These are phyloP conservation scores for Thinopyrum elongatum DNA, from an alignment of 176 grass and related monocot genomes.

Conservation along the genomic window DNA sequence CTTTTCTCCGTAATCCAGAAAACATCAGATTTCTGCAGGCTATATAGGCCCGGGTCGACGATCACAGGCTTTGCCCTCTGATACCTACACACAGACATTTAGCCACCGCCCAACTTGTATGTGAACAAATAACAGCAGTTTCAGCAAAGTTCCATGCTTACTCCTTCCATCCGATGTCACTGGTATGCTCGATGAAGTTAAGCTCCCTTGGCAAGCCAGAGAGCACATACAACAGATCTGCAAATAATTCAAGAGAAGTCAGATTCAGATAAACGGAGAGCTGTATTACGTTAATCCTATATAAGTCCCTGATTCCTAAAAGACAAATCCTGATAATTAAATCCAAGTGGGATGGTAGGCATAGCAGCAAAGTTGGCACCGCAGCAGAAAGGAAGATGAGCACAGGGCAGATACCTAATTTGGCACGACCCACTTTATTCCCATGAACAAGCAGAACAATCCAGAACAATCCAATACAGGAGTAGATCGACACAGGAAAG, in stretches of 20 bases:
- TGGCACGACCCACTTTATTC: conserved; percentile 1
- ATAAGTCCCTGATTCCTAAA: background rate
- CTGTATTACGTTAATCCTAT: background rate
- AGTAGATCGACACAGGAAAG: conserved; percentile 30
- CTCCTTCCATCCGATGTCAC: conserved; percentile 99
- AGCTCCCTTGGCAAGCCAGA: conserved; percentile 83
- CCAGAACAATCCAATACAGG: background rate
- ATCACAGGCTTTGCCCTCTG: conserved; percentile 98
- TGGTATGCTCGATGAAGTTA: conserved; percentile 97
- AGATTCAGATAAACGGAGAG: conserved; percentile 18
- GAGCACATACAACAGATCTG: conserved; percentile 79
- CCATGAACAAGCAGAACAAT: background rate
- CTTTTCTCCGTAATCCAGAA: conserved; percentile 96
- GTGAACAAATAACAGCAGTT: conserved; percentile 14
- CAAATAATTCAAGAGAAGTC: conserved; percentile 7
- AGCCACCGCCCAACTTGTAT: background rate
- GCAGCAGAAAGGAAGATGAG: background rate
- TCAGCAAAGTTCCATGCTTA: conserved; percentile 36
- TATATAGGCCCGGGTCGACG: conserved; percentile 94
- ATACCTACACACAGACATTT: conserved; percentile 51
- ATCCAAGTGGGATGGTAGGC: conserved; percentile 14
- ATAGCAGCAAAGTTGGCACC: background rate
- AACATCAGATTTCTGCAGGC: conserved; percentile 80
- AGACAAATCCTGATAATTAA: conserved; percentile 2
- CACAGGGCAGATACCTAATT: background rate